Percentiles rank a stretch among this genome's conserved stretches.
phyloP scores from a whole-genome alignment of 306 rosid genomes.

The Pyrus pyrifolia region DNA sequence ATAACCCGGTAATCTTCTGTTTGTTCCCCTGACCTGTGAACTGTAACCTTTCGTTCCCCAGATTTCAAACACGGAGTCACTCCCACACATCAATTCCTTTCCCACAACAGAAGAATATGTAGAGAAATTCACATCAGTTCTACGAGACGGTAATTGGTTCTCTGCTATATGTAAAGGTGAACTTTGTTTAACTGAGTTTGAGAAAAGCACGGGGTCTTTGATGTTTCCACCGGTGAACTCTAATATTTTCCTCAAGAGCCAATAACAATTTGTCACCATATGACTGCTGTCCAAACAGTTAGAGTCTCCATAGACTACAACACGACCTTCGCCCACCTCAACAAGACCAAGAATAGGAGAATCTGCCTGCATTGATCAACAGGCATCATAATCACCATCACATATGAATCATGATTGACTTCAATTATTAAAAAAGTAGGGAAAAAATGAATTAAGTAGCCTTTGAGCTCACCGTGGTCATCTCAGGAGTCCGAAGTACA shows the following conservation, averaged over 20 bases:
- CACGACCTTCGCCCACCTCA: slow-evolving; percentile 56
- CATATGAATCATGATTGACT: background rate
- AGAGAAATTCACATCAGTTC: slow-evolving; percentile 88
- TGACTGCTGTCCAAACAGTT: slow-evolving; percentile 97
- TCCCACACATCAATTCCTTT: slow-evolving; percentile 68
- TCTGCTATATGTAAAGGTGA: slow-evolving; percentile 54
- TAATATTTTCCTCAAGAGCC: slow-evolving; percentile 71
- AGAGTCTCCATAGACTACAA: slow-evolving; percentile 92
- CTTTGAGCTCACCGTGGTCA: slow-evolving; percentile 45
- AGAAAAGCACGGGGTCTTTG: slow-evolving; percentile 76
- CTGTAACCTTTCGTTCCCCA: slow-evolving; percentile 88
- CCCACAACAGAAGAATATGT: slow-evolving; percentile 67
- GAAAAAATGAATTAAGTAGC: background rate
- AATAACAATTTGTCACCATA: slow-evolving; percentile 90
- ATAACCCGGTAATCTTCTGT: slow-evolving; percentile 78
- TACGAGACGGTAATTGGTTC: slow-evolving; percentile 74
- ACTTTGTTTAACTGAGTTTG: slow-evolving; percentile 50
- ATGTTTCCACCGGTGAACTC: slow-evolving; percentile 65
- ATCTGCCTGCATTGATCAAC: slow-evolving; percentile 65
- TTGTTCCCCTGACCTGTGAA: slow-evolving; percentile 74
- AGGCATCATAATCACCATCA: slow-evolving; percentile 3
- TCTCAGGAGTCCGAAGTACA: slow-evolving; percentile 60
- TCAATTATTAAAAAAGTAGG: background rate
- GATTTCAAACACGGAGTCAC: slow-evolving; percentile 72
- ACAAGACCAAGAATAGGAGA: slow-evolving; percentile 86